phyloP scores from a whole-genome alignment of 148 eudicot genomes.

The Polygonum maritimum region DNA sequence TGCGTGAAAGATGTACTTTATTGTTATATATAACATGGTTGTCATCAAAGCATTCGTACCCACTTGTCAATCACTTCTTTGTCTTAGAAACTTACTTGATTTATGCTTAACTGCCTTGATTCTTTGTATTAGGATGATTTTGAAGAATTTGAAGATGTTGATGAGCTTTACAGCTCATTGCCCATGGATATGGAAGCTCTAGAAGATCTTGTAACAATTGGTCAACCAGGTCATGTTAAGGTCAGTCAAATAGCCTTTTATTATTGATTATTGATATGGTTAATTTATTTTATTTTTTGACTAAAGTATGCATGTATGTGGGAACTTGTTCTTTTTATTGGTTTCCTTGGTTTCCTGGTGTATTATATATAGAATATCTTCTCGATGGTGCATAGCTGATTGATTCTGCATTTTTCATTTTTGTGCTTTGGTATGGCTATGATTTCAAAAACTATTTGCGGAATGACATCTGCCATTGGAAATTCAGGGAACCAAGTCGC shows the following conservation, averaged over 20 bases:
- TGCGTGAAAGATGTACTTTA: background rate
- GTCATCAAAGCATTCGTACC: background rate
- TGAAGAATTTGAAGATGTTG: constrained; percentile 92
- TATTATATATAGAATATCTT: background rate
- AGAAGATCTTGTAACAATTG: constrained; percentile 86
- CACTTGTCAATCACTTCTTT: background rate
- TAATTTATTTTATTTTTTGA: background rate
- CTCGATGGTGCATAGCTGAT: constrained; percentile 17
- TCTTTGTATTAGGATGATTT: constrained; percentile 68
- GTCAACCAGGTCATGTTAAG: constrained; percentile 75
- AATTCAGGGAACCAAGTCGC: constrained; percentile 33
- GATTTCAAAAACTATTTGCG: constrained; percentile 18
- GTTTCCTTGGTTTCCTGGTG: background rate
- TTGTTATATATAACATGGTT: background rate
- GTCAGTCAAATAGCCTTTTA: constrained; percentile 23
- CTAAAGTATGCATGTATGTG: background rate
- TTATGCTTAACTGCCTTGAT: background rate
- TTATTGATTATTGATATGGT: constrained; percentile 1
- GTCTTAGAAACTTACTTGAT: background rate
- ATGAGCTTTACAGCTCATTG: constrained; percentile 78
- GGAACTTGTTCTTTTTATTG: background rate
- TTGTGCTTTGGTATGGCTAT: constrained; percentile 19
- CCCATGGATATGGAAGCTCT: constrained; percentile 93
- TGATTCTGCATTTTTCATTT: constrained; percentile 19
- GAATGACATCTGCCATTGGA: constrained; percentile 15